phyloP scores from a whole-genome alignment of 306 rosid genomes.

The Datisca glomerata region DNA sequence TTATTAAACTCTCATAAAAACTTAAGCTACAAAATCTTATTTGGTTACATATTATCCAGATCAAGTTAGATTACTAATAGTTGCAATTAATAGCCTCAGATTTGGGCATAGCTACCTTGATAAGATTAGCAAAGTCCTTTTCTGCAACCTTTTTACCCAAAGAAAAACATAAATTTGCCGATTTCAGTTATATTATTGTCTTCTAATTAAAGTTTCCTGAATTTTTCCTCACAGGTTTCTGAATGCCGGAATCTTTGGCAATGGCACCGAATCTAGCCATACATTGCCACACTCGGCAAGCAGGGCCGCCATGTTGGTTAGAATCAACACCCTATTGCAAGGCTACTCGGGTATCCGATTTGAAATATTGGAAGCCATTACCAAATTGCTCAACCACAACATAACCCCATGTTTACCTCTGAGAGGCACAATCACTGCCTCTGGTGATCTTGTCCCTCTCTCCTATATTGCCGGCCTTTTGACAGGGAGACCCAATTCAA shows the following conservation, averaged over 20 bases:
- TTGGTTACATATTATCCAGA: no score
- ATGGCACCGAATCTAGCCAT: conserved; percentile 40
- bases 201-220: no score
- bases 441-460: conserved; percentile 81
- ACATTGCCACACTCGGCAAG: conserved; percentile 59
- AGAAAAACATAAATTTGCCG: no score
- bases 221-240: conserved; percentile 48
- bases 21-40: no score
- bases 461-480: conserved; percentile 77
- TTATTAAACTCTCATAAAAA: no score
- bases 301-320: conserved; percentile 83
- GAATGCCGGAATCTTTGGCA: conserved; percentile 88
- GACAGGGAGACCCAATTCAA: conserved; percentile 69
- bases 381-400: conserved; percentile 58
- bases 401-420: conserved; percentile 78
- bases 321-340: conserved; percentile 86
- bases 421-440: conserved; percentile 71
- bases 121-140: no score
- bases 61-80: no score
- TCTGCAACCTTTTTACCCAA: no score
- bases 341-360: conserved; percentile 89
- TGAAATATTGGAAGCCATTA: conserved; percentile 65
- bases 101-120: no score
- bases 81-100: no score
- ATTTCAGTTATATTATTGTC: no score